phyloP scores from a whole-genome alignment of 140 eudicot species.

The Bidens hawaiensis region DNA sequence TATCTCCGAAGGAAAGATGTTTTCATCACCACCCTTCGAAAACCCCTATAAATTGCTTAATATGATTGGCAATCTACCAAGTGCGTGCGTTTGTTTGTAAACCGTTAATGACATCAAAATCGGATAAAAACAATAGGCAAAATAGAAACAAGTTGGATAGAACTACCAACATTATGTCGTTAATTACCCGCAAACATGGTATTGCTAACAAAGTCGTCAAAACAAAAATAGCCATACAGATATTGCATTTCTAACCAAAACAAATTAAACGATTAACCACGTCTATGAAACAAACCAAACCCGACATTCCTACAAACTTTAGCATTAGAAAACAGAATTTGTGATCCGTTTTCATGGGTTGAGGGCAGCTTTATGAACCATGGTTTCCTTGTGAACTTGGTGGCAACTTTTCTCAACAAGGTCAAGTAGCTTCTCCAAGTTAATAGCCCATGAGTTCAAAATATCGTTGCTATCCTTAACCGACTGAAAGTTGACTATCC shows the following conservation, averaged over 20 bases:
- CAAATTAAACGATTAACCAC: background rate
- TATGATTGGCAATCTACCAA: too few species aligned
- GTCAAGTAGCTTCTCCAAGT: slow-evolving; percentile 90
- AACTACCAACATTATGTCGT: background rate
- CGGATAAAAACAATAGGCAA: background rate
- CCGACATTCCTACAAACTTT: background rate
- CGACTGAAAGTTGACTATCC: slow-evolving; percentile 61
- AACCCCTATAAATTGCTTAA: too few species aligned
- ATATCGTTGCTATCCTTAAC: slow-evolving; percentile 83
- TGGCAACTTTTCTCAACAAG: slow-evolving; percentile 95
- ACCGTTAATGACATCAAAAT: background rate
- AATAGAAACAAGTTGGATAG: background rate
- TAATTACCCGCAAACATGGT: background rate
- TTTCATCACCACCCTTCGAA: too few species aligned
- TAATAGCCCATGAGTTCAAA: slow-evolving; percentile 77
- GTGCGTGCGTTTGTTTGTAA: background rate
- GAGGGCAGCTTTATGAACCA: slow-evolving; percentile 84
- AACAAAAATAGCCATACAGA: background rate
- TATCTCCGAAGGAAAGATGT: too few species aligned
- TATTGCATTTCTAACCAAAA: background rate
- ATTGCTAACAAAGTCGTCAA: background rate
- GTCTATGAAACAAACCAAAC: background rate
- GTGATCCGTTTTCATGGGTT: slow-evolving; percentile 30
- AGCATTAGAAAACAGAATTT: background rate
- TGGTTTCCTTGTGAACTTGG: slow-evolving; percentile 97